Evolutionary conservation across 805 yeast genomes (phyloP).

Genomic region (Wickerhamomyces chambardii): DNA sequence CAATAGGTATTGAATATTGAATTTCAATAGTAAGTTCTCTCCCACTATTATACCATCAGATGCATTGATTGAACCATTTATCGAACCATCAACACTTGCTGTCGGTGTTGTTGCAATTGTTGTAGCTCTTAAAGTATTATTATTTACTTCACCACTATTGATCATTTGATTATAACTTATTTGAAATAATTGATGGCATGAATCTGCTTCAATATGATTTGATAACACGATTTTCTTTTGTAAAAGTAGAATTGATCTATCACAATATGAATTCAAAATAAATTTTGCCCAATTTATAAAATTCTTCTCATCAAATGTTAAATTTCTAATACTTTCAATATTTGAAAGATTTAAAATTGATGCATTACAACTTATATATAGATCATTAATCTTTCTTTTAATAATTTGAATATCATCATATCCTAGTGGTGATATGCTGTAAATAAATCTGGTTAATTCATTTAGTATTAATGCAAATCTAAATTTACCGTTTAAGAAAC

Average conservation of each 20-base stretch:
- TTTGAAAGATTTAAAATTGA: constrained; percentile 33
- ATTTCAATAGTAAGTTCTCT: no score
- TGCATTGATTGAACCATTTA: no score
- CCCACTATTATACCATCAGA: no score
- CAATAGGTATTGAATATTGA: constrained; percentile 14
- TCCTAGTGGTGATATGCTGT: constrained; percentile 37
- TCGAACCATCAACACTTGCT: no score
- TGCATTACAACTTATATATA: constrained; percentile 39
- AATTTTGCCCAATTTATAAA: constrained; percentile 37
- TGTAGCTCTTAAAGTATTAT: no score
- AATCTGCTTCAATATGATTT: constrained; percentile 16
- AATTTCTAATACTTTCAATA: constrained; percentile 23
- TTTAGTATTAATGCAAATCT: constrained; percentile 41
- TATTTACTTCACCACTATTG: constrained; percentile 7
- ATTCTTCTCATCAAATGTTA: constrained; percentile 27
- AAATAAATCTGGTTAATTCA: constrained; percentile 40
- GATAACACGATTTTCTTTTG: constrained; percentile 27
- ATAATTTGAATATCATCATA: constrained; percentile 30
- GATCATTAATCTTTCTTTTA: constrained; percentile 37
- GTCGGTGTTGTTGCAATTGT: no score
- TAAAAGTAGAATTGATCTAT: constrained; percentile 36
- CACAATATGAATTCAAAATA: constrained; percentile 43
- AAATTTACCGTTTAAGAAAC: constrained; percentile 45
- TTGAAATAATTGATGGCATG: constrained; percentile 16
- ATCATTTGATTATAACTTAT: constrained; percentile 19